phyloP scores from a whole-genome alignment of 192 early-diverging fungal genomes.

The Thamnidium elegans region DNA sequence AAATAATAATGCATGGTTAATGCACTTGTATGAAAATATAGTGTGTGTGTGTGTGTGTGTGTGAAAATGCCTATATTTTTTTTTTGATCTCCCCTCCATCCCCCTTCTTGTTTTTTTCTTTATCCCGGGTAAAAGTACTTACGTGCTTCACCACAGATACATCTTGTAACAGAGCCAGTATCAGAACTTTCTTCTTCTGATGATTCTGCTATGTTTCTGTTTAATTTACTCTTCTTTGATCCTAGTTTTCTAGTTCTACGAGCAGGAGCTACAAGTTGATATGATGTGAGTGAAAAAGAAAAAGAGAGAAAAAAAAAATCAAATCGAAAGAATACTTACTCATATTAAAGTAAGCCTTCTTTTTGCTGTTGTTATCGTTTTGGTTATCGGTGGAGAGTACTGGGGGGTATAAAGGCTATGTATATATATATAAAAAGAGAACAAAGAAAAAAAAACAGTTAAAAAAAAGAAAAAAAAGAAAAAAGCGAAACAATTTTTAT shows the following conservation, averaged over 20 bases:
- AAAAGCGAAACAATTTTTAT: neutral
- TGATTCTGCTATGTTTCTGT: constrained; percentile 4
- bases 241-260: constrained; percentile 11
- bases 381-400: neutral
- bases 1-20: constrained; percentile 2
- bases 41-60: too few species aligned
- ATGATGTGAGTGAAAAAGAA: too few species aligned
- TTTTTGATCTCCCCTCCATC: neutral
- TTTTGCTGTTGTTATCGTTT: neutral
- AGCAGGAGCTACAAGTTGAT: neutral
- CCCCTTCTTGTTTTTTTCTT: neutral
- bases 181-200: constrained; percentile 49
- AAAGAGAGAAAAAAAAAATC: neutral
- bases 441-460: constrained; percentile 3
- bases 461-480: neutral
- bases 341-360: neutral
- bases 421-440: neutral
- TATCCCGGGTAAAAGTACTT: constrained; percentile 21
- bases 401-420: neutral
- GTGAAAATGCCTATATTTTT: neutral
- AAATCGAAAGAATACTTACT: constrained; percentile 4
- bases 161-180: constrained; percentile 47
- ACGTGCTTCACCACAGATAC: constrained; percentile 52
- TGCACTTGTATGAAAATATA: neutral
- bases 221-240: constrained; percentile 6